Evolutionary conservation across 1,284 basidiomycete species (phyloP).

Genomic region (Paramarasmius palmivorus): DNA sequence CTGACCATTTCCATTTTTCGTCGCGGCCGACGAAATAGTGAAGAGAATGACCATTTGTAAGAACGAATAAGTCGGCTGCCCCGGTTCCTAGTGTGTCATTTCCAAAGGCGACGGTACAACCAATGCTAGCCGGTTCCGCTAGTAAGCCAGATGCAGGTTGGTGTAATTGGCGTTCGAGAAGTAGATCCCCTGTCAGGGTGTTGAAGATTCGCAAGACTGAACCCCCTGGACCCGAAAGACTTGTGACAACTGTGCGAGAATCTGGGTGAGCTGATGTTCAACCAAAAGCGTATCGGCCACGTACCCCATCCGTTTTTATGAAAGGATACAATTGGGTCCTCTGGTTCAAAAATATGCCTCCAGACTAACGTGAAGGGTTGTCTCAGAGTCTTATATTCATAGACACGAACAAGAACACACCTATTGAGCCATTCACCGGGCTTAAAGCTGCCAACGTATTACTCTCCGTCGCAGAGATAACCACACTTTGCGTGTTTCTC

Average conservation of each 20-base stretch:
- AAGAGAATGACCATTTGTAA: slow-evolving; percentile 63
- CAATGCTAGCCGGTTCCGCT: slow-evolving; percentile 48
- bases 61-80: slow-evolving; percentile 42
- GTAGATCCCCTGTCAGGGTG: slow-evolving; percentile 62
- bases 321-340: slow-evolving; percentile 74
- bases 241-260: slow-evolving; percentile 58
- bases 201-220: slow-evolving; percentile 75
- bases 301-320: slow-evolving; percentile 62
- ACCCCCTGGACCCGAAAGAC: slow-evolving; percentile 77
- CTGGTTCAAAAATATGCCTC: slow-evolving; percentile 72
- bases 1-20: slow-evolving; percentile 65
- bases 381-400: slow-evolving; percentile 14
- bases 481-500: slow-evolving; percentile 43
- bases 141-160: slow-evolving; percentile 41
- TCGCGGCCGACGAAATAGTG: slow-evolving; percentile 52
- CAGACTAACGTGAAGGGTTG: slow-evolving; percentile 54
- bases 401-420: slow-evolving; percentile 43
- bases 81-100: slow-evolving; percentile 15
- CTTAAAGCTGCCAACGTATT: slow-evolving; percentile 83
- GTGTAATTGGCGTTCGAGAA: slow-evolving; percentile 69
- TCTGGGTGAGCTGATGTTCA: slow-evolving; percentile 6
- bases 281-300: slow-evolving; percentile 18
- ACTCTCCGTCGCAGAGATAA: slow-evolving; percentile 72
- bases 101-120: slow-evolving; percentile 38
- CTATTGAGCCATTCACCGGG: slow-evolving; percentile 69